Conservation (phyloP, 345 rosid genomes). For the Psidium friedrichsthalianum region DNA sequence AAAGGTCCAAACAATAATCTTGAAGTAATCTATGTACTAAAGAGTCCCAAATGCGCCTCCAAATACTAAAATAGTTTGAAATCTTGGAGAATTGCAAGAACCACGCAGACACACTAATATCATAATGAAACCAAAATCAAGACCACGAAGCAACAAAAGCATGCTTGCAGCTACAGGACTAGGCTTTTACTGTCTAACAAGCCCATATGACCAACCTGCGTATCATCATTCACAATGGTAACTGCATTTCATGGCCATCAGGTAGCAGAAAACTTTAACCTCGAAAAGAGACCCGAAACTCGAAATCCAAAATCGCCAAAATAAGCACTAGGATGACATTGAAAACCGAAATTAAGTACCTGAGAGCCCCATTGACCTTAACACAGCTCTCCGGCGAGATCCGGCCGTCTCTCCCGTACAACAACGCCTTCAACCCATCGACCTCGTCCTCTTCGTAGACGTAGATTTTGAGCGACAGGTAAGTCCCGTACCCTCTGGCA, state of each 20-base stretch:
- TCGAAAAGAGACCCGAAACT: background rate
- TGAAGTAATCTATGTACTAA: background rate
- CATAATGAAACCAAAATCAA: background rate
- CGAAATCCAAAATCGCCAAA: background rate
- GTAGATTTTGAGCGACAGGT: conserved; percentile 63
- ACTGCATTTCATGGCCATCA: background rate
- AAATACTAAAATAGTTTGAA: background rate
- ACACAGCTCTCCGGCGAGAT: conserved; percentile 48
- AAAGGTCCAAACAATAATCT: background rate
- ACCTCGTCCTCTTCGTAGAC: conserved; percentile 83
- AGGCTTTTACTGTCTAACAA: background rate
- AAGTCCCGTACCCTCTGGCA: conserved; percentile 48
- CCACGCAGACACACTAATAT: background rate
- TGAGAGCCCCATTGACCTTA: conserved; percentile 96
- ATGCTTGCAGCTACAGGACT: background rate
- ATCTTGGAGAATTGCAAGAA: background rate
- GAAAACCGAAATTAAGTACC: conserved; percentile 21
- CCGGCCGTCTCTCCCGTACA: conserved; percentile 66
- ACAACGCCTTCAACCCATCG: conserved; percentile 53
- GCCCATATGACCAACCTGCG: background rate
- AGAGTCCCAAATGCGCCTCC: background rate
- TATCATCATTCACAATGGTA: background rate
- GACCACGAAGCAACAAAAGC: background rate
- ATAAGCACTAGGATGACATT: background rate
- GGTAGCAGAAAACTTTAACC: background rate